Conservation (phyloP, 345 rosid species). For the Psidium friedrichsthalianum region DNA sequence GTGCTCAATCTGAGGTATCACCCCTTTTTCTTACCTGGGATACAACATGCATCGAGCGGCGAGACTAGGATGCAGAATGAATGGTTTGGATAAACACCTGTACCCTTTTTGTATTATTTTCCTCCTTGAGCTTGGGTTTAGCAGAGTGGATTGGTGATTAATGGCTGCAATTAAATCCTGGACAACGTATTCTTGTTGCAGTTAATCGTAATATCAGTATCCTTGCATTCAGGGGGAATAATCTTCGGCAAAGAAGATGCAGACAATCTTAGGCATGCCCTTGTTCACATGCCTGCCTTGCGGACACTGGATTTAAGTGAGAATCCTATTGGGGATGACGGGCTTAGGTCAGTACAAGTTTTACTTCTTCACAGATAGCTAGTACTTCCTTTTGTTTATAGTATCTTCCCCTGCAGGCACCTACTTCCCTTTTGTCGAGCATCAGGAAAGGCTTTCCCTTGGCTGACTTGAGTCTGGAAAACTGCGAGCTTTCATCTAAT, state of each 20-base stretch:
- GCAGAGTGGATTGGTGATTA: no score
- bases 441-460: conserved; percentile 29
- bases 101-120: background rate
- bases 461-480: conserved; percentile 52
- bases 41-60: background rate
- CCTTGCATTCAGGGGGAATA: conserved; percentile 47
- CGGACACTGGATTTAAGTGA: conserved; percentile 70
- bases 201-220: background rate
- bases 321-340: conserved; percentile 68
- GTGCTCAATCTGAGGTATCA: conserved; percentile 64
- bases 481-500: conserved; percentile 57
- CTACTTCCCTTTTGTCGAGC: conserved; percentile 53
- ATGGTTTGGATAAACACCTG: background rate
- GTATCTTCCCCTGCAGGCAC: conserved; percentile 39
- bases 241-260: conserved; percentile 51
- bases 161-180: background rate
- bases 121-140: background rate
- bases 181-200: background rate
- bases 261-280: conserved; percentile 43
- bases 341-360: conserved; percentile 48
- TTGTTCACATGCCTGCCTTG: conserved; percentile 57
- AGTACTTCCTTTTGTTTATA: conserved; percentile 4
- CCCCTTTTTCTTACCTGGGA: background rate
- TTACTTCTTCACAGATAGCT: background rate
- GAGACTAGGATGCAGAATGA: background rate